A percentile compares a stretch with the other conserved stretches of the same genome.
phyloP scores from a whole-genome alignment of 2,329 filamentous ascomycete species.

The Colletotrichum sp. region DNA sequence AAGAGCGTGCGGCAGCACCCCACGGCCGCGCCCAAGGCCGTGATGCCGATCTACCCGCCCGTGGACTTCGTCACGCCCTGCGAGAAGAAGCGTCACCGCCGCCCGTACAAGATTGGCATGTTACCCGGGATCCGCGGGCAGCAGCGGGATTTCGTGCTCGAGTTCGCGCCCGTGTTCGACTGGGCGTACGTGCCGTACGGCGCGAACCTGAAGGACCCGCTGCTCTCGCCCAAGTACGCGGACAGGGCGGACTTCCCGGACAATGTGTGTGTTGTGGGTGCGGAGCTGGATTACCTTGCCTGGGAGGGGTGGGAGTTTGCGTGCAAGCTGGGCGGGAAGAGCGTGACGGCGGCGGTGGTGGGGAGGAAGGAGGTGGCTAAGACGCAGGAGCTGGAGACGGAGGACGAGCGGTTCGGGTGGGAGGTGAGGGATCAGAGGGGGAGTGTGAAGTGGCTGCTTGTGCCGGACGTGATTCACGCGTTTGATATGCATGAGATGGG shows the following conservation, averaged over 20 bases:
- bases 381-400: constrained; percentile 24
- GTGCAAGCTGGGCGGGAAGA: constrained; percentile 22
- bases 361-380: constrained; percentile 20
- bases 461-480: constrained; percentile 46
- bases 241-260: constrained; percentile 32
- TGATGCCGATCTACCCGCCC: constrained; percentile 47
- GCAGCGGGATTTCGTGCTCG: constrained; percentile 18
- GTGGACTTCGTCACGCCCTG: constrained; percentile 35
- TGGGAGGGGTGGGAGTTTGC: constrained; percentile 24
- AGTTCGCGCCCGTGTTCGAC: constrained; percentile 31
- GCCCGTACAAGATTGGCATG: constrained; percentile 29
- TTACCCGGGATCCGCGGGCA: constrained; percentile 22
- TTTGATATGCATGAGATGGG: constrained; percentile 39
- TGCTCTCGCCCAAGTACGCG: constrained; percentile 39
- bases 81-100: constrained; percentile 25
- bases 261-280: constrained; percentile 39
- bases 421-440: constrained; percentile 29
- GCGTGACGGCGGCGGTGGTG: neutral
- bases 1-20: constrained; percentile 33
- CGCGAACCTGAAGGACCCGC: constrained; percentile 33
- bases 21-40: constrained; percentile 29
- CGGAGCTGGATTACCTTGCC: constrained; percentile 40
- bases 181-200: constrained; percentile 37
- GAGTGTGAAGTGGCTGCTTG: constrained; percentile 43
- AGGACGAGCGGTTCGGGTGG: constrained; percentile 40